phyloP scores from a whole-genome alignment of 139 green algal genomes.

The Zygnema cylindricum region DNA sequence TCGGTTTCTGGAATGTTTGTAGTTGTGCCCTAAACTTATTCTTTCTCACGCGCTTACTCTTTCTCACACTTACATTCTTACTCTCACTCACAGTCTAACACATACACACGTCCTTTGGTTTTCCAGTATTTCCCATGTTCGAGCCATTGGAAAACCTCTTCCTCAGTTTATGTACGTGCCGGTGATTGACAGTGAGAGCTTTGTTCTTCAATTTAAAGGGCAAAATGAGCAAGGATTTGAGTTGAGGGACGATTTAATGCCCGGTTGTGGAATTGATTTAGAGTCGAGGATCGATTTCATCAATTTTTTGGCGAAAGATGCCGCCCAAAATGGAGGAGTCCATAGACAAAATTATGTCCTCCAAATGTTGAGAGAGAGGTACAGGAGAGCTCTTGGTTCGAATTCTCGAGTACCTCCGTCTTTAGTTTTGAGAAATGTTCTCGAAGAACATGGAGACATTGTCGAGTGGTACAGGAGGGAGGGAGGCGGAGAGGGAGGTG shows the following conservation, averaged over 20 bases:
- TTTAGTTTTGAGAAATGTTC: too few species aligned
- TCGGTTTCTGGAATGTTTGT: too few species aligned
- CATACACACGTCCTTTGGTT: background rate
- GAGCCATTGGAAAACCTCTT: background rate
- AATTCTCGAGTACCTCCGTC: too few species aligned
- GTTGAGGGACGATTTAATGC: too few species aligned
- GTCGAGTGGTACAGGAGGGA: background rate
- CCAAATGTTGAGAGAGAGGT: background rate
- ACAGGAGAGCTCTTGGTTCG: too few species aligned
- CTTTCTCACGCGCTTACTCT: conserved; percentile 7
- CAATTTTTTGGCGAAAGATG: background rate
- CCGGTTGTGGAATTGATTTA: too few species aligned
- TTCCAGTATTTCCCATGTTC: conserved; percentile 24
- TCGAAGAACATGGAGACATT: background rate
- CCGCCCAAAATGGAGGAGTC: background rate
- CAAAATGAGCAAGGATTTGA: background rate
- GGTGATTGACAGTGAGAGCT: background rate
- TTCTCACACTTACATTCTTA: background rate
- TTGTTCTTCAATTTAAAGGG: background rate
- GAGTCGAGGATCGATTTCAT: background rate
- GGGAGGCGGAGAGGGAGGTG: background rate
- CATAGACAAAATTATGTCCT: background rate
- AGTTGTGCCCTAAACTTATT: background rate
- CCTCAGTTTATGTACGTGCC: conserved; percentile 9
- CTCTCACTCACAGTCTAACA: conserved; percentile 9